These are phyloP conservation scores for Cladosporium sp. DNA, from an alignment of 2,329 filamentous ascomycete species.

Conservation along the genomic window DNA sequence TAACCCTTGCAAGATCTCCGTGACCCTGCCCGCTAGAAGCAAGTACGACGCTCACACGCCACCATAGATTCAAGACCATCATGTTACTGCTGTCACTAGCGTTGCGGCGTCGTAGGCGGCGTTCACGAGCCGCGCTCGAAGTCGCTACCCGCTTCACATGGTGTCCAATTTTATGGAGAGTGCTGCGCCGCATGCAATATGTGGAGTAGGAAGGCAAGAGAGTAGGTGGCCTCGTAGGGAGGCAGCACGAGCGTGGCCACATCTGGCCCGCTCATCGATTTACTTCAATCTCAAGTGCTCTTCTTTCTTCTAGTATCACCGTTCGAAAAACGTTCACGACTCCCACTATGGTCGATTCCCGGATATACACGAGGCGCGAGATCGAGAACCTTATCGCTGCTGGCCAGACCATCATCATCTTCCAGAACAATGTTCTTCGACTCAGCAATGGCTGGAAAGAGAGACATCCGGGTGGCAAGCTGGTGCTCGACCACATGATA, in stretches of 20 bases:
- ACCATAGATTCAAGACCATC: neutral
- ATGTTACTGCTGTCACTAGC: neutral
- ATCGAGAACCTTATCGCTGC: constrained; percentile 52
- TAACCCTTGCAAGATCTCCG: neutral
- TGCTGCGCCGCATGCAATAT: constrained; percentile 6
- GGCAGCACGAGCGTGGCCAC: neutral
- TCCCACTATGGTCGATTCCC: constrained; percentile 23
- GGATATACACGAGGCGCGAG: constrained; percentile 19
- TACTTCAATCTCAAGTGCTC: neutral
- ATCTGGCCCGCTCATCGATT: neutral
- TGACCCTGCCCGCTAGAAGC: neutral
- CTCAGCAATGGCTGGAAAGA: constrained; percentile 57
- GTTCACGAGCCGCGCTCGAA: neutral
- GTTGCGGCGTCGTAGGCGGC: constrained; percentile 2
- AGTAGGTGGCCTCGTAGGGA: constrained; percentile 5
- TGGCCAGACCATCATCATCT: constrained; percentile 54
- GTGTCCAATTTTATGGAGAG: neutral
- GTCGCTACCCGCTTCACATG: neutral
- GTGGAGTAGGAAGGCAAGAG: constrained; percentile 6
- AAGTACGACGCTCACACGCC: neutral
- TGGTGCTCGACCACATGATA: constrained; percentile 64
- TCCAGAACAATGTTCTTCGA: constrained; percentile 51
- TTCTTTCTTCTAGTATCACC: neutral
- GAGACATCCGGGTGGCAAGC: constrained; percentile 55
- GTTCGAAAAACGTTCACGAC: neutral